A percentile compares a stretch with the other conserved stretches of the same genome.
phyloP scores from a whole-genome alignment of 495 filamentous ascomycete species.

The Penicillium robsamsonii region DNA sequence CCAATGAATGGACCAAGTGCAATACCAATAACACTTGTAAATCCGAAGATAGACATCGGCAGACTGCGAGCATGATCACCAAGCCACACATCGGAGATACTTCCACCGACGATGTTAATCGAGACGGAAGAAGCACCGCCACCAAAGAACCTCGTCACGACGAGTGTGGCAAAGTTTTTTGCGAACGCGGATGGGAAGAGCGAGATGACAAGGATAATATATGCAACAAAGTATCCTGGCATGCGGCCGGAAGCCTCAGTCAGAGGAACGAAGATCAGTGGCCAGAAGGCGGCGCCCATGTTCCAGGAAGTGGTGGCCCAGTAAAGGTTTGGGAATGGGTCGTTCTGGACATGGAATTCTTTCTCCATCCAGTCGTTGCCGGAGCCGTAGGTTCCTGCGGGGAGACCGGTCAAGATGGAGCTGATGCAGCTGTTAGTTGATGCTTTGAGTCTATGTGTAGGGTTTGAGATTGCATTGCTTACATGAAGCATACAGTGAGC shows the following conservation, averaged over 20 bases:
- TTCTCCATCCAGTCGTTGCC: conserved; percentile 39
- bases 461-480: background rate
- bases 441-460: background rate
- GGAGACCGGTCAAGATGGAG: conserved; percentile 44
- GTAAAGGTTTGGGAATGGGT: conserved; percentile 42
- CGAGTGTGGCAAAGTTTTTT: conserved; percentile 51
- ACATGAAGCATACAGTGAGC: conserved; percentile 44
- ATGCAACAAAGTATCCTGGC: conserved; percentile 49
- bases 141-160: conserved; percentile 50
- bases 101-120: conserved; percentile 48
- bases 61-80: conserved; percentile 40
- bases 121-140: conserved; percentile 48
- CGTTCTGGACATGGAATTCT: conserved; percentile 43
- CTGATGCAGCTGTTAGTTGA: conserved; percentile 13
- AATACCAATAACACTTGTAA: conserved; percentile 44
- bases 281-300: conserved; percentile 52
- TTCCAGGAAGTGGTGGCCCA: conserved; percentile 54
- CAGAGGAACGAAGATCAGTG: conserved; percentile 50
- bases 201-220: conserved; percentile 46
- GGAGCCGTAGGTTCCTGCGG: conserved; percentile 41
- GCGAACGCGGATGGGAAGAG: conserved; percentile 52
- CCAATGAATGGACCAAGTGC: conserved; percentile 52
- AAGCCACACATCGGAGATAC: conserved; percentile 45
- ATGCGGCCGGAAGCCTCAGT: conserved; percentile 53
- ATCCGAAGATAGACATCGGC: conserved; percentile 46